Conservation (phyloP, 2,329 filamentous ascomycete genomes). For the Venturia nashicola region DNA sequence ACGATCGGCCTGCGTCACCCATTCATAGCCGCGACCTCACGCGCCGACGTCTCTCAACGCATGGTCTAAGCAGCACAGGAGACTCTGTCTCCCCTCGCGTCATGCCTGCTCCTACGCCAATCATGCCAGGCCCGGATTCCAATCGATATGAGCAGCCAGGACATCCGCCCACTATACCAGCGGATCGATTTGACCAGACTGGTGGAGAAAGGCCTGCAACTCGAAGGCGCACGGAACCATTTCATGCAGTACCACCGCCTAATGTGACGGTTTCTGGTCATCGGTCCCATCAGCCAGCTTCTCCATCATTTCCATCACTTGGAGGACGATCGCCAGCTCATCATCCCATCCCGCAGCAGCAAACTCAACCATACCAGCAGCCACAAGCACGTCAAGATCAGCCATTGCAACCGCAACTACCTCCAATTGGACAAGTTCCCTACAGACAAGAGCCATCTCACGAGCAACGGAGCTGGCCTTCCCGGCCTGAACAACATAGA, state of each 20-base stretch:
- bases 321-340: neutral
- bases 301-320: neutral
- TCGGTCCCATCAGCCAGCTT: neutral
- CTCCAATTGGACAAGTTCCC: neutral
- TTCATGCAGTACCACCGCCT: neutral
- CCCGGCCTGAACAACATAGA: neutral
- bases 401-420: neutral
- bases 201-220: constrained; percentile 6
- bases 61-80: neutral
- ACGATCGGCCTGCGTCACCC: constrained; percentile 2
- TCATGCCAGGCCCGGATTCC: neutral
- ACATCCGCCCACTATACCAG: neutral
- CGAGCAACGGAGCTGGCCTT: neutral
- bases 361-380: neutral
- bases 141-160: neutral
- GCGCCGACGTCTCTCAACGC: neutral
- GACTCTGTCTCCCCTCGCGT: neutral
- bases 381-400: neutral
- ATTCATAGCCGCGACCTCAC: neutral
- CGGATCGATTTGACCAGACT: neutral
- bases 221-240: constrained; percentile 7
- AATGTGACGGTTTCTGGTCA: constrained; percentile 12
- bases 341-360: neutral
- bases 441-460: neutral
- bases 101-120: neutral